These are phyloP conservation scores for Cryptosporidium ubiquitum DNA, from an alignment of 169 alveolate genomes.

Conservation along the genomic window DNA sequence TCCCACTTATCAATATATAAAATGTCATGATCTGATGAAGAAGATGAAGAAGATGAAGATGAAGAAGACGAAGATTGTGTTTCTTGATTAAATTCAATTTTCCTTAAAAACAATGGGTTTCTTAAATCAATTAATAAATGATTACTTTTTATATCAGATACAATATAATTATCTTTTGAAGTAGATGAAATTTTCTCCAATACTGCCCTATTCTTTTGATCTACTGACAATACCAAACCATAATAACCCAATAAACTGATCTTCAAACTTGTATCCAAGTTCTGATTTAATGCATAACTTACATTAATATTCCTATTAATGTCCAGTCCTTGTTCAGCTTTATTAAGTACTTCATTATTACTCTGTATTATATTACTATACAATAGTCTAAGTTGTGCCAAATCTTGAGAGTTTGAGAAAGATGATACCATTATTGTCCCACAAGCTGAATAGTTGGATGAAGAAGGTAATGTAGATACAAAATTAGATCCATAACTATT, in stretches of 20 bases:
- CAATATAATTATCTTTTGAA: not conserved
- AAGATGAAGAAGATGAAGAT: not conserved
- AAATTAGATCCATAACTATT: not conserved
- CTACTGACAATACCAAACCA: slow-evolving; percentile 16
- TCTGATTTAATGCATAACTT: slow-evolving; percentile 23
- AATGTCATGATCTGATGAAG: slow-evolving; percentile 35
- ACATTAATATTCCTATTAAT: not conserved
- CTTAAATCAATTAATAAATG: not conserved
- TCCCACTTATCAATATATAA: slow-evolving; percentile 45
- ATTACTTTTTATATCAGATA: too few species aligned
- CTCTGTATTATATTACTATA: slow-evolving; percentile 31
- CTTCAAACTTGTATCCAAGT: slow-evolving; percentile 8
- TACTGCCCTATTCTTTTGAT: not conserved
- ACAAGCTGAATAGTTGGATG: not conserved
- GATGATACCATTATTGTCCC: not conserved
- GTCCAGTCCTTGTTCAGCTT: not conserved
- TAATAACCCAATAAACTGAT: slow-evolving; percentile 50
- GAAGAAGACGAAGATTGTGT: not conserved
- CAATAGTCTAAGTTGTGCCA: not conserved
- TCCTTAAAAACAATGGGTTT: not conserved
- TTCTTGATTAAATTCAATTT: not conserved
- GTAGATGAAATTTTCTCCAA: not conserved
- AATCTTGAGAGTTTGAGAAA: slow-evolving; percentile 16
- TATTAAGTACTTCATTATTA: slow-evolving; percentile 4
- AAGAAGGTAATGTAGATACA: not conserved